Evolutionary conservation across 257 asterid genomes (phyloP).

Genomic region (Solanum clarkiae): DNA sequence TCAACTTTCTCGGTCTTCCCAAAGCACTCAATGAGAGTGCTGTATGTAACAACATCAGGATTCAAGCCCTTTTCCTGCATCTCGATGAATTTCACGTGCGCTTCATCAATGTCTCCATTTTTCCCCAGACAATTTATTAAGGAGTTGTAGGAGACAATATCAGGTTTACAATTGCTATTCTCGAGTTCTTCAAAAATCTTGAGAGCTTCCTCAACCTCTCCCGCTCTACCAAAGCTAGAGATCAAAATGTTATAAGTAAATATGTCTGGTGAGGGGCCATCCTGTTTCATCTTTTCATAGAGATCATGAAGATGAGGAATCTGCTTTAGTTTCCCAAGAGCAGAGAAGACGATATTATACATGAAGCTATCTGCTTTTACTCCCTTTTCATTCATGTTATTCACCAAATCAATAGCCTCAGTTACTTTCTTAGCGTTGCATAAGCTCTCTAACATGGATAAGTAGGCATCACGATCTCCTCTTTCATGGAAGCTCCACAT

Average conservation of each 20-base stretch:
- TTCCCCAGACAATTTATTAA: slow-evolving; percentile 85
- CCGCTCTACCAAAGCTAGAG: slow-evolving; percentile 73
- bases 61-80: slow-evolving; percentile 84
- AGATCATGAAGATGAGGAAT: slow-evolving; percentile 55
- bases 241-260: slow-evolving; percentile 85
- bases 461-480: slow-evolving; percentile 83
- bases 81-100: slow-evolving; percentile 76
- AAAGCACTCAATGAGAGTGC: slow-evolving; percentile 88
- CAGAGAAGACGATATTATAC: slow-evolving; percentile 73
- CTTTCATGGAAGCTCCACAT: slow-evolving; percentile 88
- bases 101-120: slow-evolving; percentile 85
- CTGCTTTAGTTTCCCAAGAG: slow-evolving; percentile 67
- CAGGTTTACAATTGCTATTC: slow-evolving; percentile 54
- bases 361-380: slow-evolving; percentile 58
- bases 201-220: slow-evolving; percentile 70
- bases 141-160: slow-evolving; percentile 74
- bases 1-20: slow-evolving; percentile 86
- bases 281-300: slow-evolving; percentile 66
- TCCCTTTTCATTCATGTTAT: slow-evolving; percentile 75
- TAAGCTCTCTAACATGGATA: slow-evolving; percentile 76
- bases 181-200: slow-evolving; percentile 83
- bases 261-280: slow-evolving; percentile 67
- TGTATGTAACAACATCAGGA: slow-evolving; percentile 90
- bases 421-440: slow-evolving; percentile 57
- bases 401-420: slow-evolving; percentile 79